These are phyloP conservation scores for Rhododendron ferrugineum DNA, from an alignment of 148 eudicot species.

Conservation along the genomic window DNA sequence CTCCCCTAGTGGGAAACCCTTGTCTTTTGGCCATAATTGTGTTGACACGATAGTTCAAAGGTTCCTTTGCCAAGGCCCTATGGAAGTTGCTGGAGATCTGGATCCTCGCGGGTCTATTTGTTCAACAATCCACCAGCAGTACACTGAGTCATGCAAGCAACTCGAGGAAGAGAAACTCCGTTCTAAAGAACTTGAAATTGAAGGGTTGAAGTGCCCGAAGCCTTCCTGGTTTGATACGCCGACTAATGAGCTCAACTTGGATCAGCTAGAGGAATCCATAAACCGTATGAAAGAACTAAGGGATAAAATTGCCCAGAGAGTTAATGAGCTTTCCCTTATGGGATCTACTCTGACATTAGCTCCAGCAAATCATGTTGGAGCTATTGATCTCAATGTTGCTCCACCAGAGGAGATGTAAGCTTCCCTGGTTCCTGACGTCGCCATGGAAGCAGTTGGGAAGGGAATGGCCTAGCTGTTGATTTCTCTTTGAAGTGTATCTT, in stretches of 20 bases:
- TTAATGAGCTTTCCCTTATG: background rate
- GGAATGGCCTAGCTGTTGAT: background rate
- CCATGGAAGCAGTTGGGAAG: background rate
- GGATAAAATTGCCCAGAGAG: background rate
- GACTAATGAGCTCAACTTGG: background rate
- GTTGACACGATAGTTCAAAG: background rate
- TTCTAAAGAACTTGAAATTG: background rate
- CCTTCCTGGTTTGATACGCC: background rate
- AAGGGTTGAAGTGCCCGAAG: background rate
- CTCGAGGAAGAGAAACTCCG: background rate
- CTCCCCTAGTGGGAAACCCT: constrained; percentile 11
- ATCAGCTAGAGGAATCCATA: background rate
- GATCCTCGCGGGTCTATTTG: background rate
- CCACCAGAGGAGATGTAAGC: background rate
- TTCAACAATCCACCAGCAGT: background rate
- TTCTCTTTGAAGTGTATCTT: background rate
- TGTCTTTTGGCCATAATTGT: constrained; percentile 5
- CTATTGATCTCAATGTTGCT: constrained; percentile 9
- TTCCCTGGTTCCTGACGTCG: background rate
- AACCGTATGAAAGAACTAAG: background rate
- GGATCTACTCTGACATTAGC: background rate
- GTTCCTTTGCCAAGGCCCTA: background rate
- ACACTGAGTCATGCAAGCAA: background rate
- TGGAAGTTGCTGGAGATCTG: background rate
- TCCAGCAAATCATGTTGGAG: background rate